Evolutionary conservation across 306 rosid species (phyloP).

Genomic region (Castanea sativa): DNA sequence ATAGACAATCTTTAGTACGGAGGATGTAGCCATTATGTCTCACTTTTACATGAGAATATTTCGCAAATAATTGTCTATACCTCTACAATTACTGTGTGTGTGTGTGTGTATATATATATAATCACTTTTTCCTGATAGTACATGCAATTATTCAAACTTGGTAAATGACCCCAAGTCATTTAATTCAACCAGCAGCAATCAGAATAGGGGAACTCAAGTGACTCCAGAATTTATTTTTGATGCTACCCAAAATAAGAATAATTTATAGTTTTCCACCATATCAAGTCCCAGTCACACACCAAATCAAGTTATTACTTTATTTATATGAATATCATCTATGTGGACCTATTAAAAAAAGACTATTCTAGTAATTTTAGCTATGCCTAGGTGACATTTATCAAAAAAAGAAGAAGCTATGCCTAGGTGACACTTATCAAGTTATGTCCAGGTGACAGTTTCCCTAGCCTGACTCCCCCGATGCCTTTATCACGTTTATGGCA

Average conservation of each 20-base stretch:
- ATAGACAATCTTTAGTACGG: neutral
- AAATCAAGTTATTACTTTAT: neutral
- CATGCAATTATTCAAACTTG: neutral
- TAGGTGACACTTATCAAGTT: too few relatives aligned
- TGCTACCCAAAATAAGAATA: neutral
- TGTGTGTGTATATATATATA: neutral
- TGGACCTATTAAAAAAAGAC: neutral
- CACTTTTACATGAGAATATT: neutral
- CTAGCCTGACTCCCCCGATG: neutral
- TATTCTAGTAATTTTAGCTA: too few relatives aligned
- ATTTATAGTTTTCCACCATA: neutral
- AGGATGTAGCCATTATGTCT: neutral
- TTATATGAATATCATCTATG: too few relatives aligned
- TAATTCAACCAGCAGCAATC: neutral
- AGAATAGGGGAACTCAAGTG: neutral
- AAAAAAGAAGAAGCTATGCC: too few relatives aligned
- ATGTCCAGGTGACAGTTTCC: neutral
- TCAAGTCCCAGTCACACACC: neutral
- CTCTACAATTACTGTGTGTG: too few relatives aligned
- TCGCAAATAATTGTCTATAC: neutral
- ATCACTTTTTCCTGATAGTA: neutral
- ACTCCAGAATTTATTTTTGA: neutral
- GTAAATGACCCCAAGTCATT: neutral
- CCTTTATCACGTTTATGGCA: neutral
- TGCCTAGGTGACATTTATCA: too few relatives aligned